phyloP scores from a whole-genome alignment of 192 early-diverging fungal genomes.

The Coemansia sp. region DNA sequence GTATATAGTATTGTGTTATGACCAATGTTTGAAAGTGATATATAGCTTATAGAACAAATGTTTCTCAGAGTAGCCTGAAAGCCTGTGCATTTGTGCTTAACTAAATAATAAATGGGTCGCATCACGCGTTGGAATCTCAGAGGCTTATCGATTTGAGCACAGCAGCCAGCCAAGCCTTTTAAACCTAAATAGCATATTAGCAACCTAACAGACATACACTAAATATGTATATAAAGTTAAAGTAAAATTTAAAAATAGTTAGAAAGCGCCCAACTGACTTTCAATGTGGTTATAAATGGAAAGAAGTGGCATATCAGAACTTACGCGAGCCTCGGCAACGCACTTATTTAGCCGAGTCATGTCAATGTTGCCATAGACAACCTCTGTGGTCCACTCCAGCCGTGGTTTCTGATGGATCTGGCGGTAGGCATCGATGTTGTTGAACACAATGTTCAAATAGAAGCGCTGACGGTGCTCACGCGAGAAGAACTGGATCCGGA shows the following conservation, averaged over 20 bases:
- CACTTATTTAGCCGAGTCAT: constrained; percentile 15
- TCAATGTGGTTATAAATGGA: constrained; percentile 50
- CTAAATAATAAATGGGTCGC: too few relatives aligned
- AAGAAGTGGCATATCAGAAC: constrained; percentile 22
- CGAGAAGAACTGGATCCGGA: constrained; percentile 48
- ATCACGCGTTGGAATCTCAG: too few relatives aligned
- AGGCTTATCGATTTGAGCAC: too few relatives aligned
- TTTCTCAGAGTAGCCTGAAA: too few relatives aligned
- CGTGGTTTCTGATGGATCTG: constrained; percentile 19
- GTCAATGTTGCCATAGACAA: constrained; percentile 39
- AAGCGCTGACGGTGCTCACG: constrained; percentile 37
- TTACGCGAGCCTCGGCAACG: constrained; percentile 21
- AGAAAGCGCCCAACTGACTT: constrained; percentile 28
- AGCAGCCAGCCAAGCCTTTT: too few relatives aligned
- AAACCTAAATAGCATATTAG: too few relatives aligned
- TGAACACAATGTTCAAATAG: constrained; percentile 36
- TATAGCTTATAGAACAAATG: too few relatives aligned
- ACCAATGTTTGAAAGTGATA: too few relatives aligned
- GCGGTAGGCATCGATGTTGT: constrained; percentile 24
- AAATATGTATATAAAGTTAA: not conserved
- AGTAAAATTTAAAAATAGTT: not conserved
- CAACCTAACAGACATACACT: not conserved
- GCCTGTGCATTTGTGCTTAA: too few relatives aligned
- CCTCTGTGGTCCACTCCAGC: constrained; percentile 41
- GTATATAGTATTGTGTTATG: too few relatives aligned